Evolutionary conservation across 2,329 filamentous ascomycete species (phyloP).

Genomic region (Xylaria polymorpha): DNA sequence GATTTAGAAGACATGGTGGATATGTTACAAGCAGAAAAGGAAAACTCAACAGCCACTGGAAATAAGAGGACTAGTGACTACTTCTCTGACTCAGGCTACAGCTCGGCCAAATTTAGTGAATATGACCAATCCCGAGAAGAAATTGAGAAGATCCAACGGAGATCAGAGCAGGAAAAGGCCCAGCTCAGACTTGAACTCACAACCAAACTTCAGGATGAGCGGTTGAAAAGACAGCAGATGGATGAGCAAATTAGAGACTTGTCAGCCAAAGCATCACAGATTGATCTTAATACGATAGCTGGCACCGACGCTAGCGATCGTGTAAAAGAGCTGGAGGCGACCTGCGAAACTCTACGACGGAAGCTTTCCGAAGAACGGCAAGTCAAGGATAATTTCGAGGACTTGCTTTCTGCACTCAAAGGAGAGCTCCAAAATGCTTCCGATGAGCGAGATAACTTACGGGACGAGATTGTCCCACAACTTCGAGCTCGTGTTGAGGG

Average conservation of each 20-base stretch:
- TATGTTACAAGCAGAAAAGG: slow-evolving; percentile 80
- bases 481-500: slow-evolving; percentile 81
- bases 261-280: slow-evolving; percentile 78
- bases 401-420: slow-evolving; percentile 85
- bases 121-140: slow-evolving; percentile 73
- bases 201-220: slow-evolving; percentile 87
- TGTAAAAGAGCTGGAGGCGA: slow-evolving; percentile 80
- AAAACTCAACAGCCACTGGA: slow-evolving; percentile 66
- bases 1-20: slow-evolving; percentile 96
- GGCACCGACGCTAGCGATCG: slow-evolving; percentile 67
- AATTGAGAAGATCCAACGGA: slow-evolving; percentile 83
- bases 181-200: slow-evolving; percentile 86
- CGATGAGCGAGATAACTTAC: slow-evolving; percentile 91
- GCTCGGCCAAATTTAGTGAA: slow-evolving; percentile 82
- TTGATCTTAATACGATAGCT: slow-evolving; percentile 66
- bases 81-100: slow-evolving; percentile 94
- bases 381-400: slow-evolving; percentile 93
- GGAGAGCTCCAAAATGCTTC: slow-evolving; percentile 83
- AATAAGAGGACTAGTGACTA: slow-evolving; percentile 90
- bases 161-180: slow-evolving; percentile 90
- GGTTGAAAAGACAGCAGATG: slow-evolving; percentile 77
- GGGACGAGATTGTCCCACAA: slow-evolving; percentile 87
- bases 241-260: slow-evolving; percentile 87
- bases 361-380: slow-evolving; percentile 86
- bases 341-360: slow-evolving; percentile 84